Evolutionary conservation across 306 rosid species (phyloP), one percentile per base, ranked within the genome.

Genomic region (Corylus americana): DNA sequence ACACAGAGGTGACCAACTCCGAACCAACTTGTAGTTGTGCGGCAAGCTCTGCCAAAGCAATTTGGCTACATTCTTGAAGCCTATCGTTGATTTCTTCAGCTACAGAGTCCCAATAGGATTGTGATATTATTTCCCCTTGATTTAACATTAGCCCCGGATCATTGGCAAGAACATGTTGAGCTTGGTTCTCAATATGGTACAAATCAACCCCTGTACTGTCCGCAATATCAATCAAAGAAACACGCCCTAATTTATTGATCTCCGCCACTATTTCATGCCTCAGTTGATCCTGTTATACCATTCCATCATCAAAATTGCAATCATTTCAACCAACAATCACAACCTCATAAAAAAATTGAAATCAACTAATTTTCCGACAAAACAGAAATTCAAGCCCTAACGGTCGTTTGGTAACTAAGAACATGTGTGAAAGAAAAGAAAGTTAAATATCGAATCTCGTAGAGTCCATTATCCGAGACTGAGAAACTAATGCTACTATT

Each of bases 61-160:
- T 86, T 85, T 96, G 97, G 78, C 99, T 93, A 75, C 96, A 90
- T 75, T 96, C 99, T 79, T 96, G 98, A 81, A 96, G 99, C 92
- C 98, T 92, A 58, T 96, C 98, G 5, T 96, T 91, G 77, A 86
- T 78, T 86, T 96, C 99, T 87, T 93, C 99, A 9, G 97, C 92
- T 0, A 89, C 79, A 4, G 96, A 86, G 54, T 96, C 94, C 99
- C 99, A 96, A 59, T 93, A 96, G 54, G 91, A 85, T 35, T 88
- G 93, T 11, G 99, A 88, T 66, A 91, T 88, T 66, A 91, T 84
- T 81, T 96, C 99, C 76, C 99, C 99, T 77, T 93, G 98, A 82
- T 87, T 82, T 82, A 93, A 58, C 94, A 90, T 93, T 35, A 96
- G 79, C 55, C 86, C 93, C 11, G 77, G 82, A 67, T 91, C 89